Conservation (phyloP, 805 yeast genomes). For the Candida palmyrensis region DNA sequence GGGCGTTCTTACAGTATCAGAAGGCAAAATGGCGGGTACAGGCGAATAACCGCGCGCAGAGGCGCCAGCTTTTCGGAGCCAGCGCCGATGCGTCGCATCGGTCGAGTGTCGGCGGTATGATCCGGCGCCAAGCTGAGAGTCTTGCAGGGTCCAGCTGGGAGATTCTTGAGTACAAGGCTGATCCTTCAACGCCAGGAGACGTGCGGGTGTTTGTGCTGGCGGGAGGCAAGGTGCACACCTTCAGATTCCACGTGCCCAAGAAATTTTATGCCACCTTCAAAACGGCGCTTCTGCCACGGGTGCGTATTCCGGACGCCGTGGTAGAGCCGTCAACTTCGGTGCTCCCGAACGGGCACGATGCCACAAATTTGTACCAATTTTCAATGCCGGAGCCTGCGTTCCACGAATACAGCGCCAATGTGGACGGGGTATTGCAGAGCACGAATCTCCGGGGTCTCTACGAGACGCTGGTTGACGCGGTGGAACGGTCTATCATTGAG, state of each 20-base stretch:
- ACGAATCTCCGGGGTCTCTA: constrained; percentile 62
- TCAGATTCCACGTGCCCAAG: constrained; percentile 71
- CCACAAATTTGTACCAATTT: constrained; percentile 51
- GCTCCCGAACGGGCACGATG: constrained; percentile 66
- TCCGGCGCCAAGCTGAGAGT: constrained; percentile 73
- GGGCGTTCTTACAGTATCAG: constrained; percentile 64
- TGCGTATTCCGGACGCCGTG: too few species aligned
- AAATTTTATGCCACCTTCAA: constrained; percentile 66
- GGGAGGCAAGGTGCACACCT: constrained; percentile 66
- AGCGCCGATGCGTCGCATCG: constrained; percentile 48
- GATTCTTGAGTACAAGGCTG: constrained; percentile 61
- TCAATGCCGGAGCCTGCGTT: constrained; percentile 64
- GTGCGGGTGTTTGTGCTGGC: constrained; percentile 67
- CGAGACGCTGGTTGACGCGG: constrained; percentile 64
- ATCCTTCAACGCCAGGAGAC: constrained; percentile 60
- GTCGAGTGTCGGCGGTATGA: constrained; percentile 60
- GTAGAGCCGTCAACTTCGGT: constrained; percentile 53
- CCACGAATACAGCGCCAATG: constrained; percentile 48
- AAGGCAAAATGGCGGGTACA: constrained; percentile 87
- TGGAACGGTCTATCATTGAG: constrained; percentile 72
- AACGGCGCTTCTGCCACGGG: constrained; percentile 35
- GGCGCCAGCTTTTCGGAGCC: constrained; percentile 76
- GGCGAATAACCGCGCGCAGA: constrained; percentile 62
- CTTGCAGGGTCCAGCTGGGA: constrained; percentile 84
- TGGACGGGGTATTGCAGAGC: constrained; percentile 61